Evolutionary conservation across 495 filamentous ascomycete species (phyloP), one percentile per base, ranked within the genome.

Genomic region (Pseudomonodictys pantanalensis): DNA sequence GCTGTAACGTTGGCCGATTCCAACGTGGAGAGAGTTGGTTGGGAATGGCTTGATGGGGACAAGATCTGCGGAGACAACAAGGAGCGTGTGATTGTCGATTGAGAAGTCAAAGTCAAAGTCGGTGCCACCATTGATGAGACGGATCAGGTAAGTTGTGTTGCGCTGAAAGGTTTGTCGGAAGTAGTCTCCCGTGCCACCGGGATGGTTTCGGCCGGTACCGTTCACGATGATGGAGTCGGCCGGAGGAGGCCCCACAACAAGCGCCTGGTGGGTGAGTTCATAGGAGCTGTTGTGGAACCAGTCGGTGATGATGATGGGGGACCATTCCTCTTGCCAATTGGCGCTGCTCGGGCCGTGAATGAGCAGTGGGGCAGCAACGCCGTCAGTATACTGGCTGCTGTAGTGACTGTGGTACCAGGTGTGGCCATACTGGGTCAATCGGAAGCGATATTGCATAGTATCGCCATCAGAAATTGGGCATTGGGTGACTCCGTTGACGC

Each of bases 401-500:
- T 48, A 70, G 54, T 75, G 73, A 3, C 69, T 72, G 41, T 75
- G 73, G 39, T 70, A 75, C 73, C 73, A 75, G 0, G 67, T 67
- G 4, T 60, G 65, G 6, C 73, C 73, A 56, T 72, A 72, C 11
- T 65, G 52, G 11, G 46, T 48, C 0, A 65, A 67, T 24, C 52
- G 30, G 42, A 50, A 75, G 0, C 22, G 57, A 53, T 75, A 75
- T 11, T 71, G 73, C 58, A 68, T 66, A 24, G 56, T 67, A 17
- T 72, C 66, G 10, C 72, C 72, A 8, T 72, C 72, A 12, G 72
- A 71, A 49, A 75, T 69, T 0, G 76, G 76, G 33, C 76, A 76
- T 53, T 77, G 76, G 17, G 74, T 73, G 17, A 75, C 74, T 18
- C 70, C 70, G 12, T 69, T 62, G 17, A 78, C 76, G 29, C 77